Conservation (phyloP, 1,284 basidiomycete species). For the Leccinum pallidistipes region DNA sequence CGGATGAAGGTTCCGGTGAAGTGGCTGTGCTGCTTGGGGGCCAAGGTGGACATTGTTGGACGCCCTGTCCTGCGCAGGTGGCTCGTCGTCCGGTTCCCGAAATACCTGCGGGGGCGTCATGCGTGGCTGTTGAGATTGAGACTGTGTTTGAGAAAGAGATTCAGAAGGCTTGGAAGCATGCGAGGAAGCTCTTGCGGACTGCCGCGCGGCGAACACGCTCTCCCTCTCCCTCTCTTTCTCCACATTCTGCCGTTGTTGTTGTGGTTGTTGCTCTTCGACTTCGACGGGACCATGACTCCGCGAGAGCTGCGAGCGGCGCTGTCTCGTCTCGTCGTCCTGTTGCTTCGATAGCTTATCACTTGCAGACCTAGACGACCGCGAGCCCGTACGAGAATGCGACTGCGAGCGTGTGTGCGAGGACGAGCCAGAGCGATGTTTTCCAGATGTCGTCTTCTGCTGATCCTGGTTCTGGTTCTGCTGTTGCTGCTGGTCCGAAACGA, state of each 20-base stretch:
- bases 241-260: constrained; percentile 3
- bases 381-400: constrained; percentile 50
- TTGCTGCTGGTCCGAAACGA: constrained; percentile 58
- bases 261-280: constrained; percentile 8
- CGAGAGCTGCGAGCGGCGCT: constrained; percentile 46
- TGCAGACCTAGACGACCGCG: constrained; percentile 48
- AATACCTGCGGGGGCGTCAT: constrained; percentile 33
- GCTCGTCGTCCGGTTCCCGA: constrained; percentile 35
- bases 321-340: constrained; percentile 38
- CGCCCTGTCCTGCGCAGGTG: constrained; percentile 17
- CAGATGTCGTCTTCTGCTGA: background rate
- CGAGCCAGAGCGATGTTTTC: constrained; percentile 48
- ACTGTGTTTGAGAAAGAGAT: background rate
- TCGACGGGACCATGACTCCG: constrained; percentile 30
- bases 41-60: constrained; percentile 15
- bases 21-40: constrained; percentile 15
- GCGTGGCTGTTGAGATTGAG: background rate
- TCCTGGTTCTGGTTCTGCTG: background rate
- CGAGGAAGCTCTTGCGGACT: constrained; percentile 16
- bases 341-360: constrained; percentile 36
- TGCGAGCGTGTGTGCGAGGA: constrained; percentile 17
- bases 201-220: constrained; percentile 13
- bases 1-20: constrained; percentile 19
- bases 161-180: constrained; percentile 25
- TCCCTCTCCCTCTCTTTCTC: constrained; percentile 22